Percentiles rank a stretch among this genome's conserved stretches.
Conservation (phyloP, 2,329 filamentous ascomycete genomes). For the Zymoseptoria crescenta region DNA sequence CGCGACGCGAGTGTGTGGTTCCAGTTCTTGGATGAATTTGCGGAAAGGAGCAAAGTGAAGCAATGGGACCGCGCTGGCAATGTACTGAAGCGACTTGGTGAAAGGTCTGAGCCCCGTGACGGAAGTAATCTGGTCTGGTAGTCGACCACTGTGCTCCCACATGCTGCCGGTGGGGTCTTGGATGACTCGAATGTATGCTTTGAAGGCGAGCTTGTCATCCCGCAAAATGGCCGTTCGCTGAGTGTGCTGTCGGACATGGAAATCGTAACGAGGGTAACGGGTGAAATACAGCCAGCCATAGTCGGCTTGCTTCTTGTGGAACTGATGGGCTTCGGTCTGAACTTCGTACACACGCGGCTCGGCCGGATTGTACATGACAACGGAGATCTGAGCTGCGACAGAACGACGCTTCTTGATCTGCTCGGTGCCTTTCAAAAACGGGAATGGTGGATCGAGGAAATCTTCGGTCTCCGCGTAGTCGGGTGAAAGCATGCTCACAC, state of each 20-base stretch:
- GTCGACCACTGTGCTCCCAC: constrained; percentile 45
- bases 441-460: constrained; percentile 23
- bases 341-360: constrained; percentile 53
- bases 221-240: constrained; percentile 53
- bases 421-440: constrained; percentile 18
- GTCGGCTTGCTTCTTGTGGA: constrained; percentile 50
- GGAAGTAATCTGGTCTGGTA: constrained; percentile 35
- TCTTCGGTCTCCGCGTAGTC: constrained; percentile 19
- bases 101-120: constrained; percentile 51
- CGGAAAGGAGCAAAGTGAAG: constrained; percentile 54
- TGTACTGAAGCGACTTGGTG: constrained; percentile 23
- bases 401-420: constrained; percentile 34
- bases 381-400: constrained; percentile 52
- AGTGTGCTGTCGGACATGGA: constrained; percentile 48
- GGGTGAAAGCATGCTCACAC: constrained; percentile 39
- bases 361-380: constrained; percentile 56
- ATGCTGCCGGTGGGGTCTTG: constrained; percentile 53
- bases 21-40: constrained; percentile 44
- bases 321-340: constrained; percentile 51
- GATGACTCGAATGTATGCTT: constrained; percentile 53
- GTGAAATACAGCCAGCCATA: constrained; percentile 57
- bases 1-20: not conserved
- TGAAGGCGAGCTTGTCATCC: constrained; percentile 54
- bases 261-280: constrained; percentile 50
- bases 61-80: constrained; percentile 50